These are phyloP conservation scores for Eremothecium cymbalariae DNA, from an alignment of 1,139 yeast species.

Conservation along the genomic window DNA sequence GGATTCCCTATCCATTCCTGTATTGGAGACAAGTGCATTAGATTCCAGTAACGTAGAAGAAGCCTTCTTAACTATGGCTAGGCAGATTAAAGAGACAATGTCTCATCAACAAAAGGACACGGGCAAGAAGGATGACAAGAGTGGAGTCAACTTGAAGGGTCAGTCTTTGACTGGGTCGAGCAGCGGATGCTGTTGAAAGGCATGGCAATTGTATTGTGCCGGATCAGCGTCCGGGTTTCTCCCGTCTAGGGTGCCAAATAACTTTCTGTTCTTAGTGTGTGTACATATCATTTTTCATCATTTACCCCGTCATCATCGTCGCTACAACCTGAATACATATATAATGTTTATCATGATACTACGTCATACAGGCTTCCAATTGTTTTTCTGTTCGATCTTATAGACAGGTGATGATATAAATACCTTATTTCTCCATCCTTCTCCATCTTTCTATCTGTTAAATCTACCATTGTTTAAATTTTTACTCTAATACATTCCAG, in stretches of 20 bases:
- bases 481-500: conserved; percentile 5
- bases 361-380: no score
- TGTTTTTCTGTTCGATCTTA: neutral
- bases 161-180: conserved; percentile 67
- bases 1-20: conserved; percentile 90
- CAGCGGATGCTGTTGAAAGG: conserved; percentile 60
- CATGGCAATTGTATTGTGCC: neutral
- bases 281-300: conserved; percentile 3
- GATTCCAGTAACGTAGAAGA: conserved; percentile 95
- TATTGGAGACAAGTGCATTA: conserved; percentile 93
- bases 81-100: conserved; percentile 96
- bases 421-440: conserved; percentile 6
- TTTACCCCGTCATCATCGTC: no score
- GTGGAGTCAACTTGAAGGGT: conserved; percentile 81
- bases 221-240: no score
- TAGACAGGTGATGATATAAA: conserved; percentile 3
- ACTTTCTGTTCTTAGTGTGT: conserved; percentile 2
- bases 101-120: conserved; percentile 49
- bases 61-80: conserved; percentile 97
- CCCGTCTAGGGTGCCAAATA: no score
- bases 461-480: conserved; percentile 3
- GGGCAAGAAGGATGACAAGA: conserved; percentile 43
- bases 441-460: conserved; percentile 2
- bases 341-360: no score
- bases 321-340: no score